Conservation (phyloP, 2,329 filamentous ascomycete species). For the Aspergillus proliferans region DNA sequence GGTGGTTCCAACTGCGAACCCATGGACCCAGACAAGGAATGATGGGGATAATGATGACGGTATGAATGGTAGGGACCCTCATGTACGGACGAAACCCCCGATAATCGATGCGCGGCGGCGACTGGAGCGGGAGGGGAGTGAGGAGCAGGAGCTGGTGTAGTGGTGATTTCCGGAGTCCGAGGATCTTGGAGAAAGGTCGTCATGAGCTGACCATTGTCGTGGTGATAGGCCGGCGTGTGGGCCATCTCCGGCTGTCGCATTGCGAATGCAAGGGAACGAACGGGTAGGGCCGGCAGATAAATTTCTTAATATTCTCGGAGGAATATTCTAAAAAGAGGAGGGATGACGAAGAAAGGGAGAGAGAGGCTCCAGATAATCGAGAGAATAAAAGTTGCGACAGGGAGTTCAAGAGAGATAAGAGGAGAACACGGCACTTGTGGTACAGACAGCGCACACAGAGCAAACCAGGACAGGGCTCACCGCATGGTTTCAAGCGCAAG, state of each 20-base stretch:
- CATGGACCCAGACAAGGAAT: conserved; percentile 12
- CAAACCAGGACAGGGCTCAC: conserved; percentile 10
- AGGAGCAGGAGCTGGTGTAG: conserved; percentile 1
- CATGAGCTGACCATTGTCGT: conserved; percentile 21
- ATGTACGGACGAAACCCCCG: conserved; percentile 14
- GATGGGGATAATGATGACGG: conserved; percentile 9
- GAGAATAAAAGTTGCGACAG: conserved; percentile 6
- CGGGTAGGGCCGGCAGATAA: conserved; percentile 4
- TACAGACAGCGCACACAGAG: conserved; percentile 16
- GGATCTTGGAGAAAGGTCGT: conserved; percentile 14
- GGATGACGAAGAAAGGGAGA: neutral
- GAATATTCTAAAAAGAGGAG: neutral
- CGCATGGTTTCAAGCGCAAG: conserved; percentile 11
- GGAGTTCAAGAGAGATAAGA: conserved; percentile 13
- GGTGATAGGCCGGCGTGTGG: conserved; percentile 30
- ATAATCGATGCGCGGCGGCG: conserved; percentile 6
- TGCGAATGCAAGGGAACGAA: conserved; percentile 10
- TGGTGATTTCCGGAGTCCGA: conserved; percentile 10
- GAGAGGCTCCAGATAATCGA: conserved; percentile 12
- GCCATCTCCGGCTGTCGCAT: conserved; percentile 32
- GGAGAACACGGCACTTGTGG: conserved; percentile 8
- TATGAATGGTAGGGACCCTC: conserved; percentile 15
- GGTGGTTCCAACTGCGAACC: conserved; percentile 9
- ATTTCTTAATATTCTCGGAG: neutral
- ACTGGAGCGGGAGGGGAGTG: neutral